Conservation (phyloP, 2,329 filamentous ascomycete species). For the Cryphonectria parasitica region DNA sequence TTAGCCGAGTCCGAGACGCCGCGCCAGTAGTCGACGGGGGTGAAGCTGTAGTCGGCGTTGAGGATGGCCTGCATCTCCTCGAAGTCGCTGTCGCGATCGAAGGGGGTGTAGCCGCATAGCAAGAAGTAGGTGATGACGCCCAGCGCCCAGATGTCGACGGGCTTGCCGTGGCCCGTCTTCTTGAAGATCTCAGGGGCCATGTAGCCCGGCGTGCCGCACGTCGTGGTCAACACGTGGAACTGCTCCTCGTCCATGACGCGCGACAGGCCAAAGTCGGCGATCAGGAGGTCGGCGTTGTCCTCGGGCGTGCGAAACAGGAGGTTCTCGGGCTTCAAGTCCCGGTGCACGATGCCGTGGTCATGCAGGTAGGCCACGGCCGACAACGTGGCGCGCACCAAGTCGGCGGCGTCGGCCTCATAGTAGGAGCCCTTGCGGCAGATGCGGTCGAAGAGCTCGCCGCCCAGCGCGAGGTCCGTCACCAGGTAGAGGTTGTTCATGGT, state of each 20-base stretch:
- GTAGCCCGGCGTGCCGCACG: constrained; percentile 95
- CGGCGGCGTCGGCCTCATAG: constrained; percentile 95
- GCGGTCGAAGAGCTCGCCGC: constrained; percentile 95
- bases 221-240: constrained; percentile 96
- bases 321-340: constrained; percentile 97
- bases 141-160: constrained; percentile 97
- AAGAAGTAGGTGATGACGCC: constrained; percentile 99
- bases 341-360: constrained; percentile 97
- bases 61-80: constrained; percentile 99
- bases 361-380: constrained; percentile 98
- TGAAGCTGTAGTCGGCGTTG: constrained; percentile 94
- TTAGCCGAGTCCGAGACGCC: constrained; percentile 84
- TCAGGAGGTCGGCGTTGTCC: constrained; percentile 94
- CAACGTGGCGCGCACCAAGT: constrained; percentile 90
- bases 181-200: constrained; percentile 99
- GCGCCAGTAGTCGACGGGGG: constrained; percentile 94
- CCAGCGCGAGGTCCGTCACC: constrained; percentile 93
- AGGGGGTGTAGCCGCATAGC: constrained; percentile 96
- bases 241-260: constrained; percentile 99
- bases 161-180: constrained; percentile 96
- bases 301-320: constrained; percentile 95
- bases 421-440: constrained; percentile 99
- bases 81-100: constrained; percentile 95
- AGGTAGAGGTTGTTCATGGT: constrained; percentile 99
- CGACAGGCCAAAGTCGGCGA: constrained; percentile 94